Base-by-base conservation (phyloP, 306 rosid species). In the Dryas alaskensis region DNA sequence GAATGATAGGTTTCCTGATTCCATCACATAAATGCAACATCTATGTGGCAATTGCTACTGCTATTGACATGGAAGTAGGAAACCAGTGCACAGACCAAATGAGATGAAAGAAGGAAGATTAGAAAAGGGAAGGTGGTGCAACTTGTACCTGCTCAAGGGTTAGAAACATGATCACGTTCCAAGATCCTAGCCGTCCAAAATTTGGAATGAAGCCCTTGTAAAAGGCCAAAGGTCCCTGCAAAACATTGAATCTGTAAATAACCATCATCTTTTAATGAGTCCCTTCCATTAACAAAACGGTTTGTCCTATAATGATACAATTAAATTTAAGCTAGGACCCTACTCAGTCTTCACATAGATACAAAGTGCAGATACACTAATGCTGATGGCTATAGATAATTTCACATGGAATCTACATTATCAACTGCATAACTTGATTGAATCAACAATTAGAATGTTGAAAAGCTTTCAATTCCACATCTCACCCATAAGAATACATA, bases 151-250 rank as follows among this genome's bases (percentile, higher is more conserved):
- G 98, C 70, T 94, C 98, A 76, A 94, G 81, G 66, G 98, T 91
- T 76, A 94, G 85, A 76, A 94, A 94, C 98, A 94, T 94, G 86
- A 94, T 87, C 83, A 94, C 98, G 63, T 94, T 94, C 98, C 98
- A 94, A 4, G 98, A 91, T 84, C 98, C 98, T 53, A 94, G 85
- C 76, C 98, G 87, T 73, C 97, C 96, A 54, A 89, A 94, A 83
- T 91, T 91, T 9, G 98, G 97, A 46, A 91, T 83, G 84, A 94
- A 94, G 17, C 98, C 98, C 83, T 94, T 91, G 67, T 94, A 94
- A 79, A 94, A 94, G 40, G 98, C 97, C 31, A 88, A 67, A 72
- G 95, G 97, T 74, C 98, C 98, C 98, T 94, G 90, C 80, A 87
- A 79, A 85, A 71, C 50, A 74, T 65, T 60, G 72, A 19, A 79